phyloP scores from a whole-genome alignment of 2,329 filamentous ascomycete genomes.

The Fusarium miscanthi region DNA sequence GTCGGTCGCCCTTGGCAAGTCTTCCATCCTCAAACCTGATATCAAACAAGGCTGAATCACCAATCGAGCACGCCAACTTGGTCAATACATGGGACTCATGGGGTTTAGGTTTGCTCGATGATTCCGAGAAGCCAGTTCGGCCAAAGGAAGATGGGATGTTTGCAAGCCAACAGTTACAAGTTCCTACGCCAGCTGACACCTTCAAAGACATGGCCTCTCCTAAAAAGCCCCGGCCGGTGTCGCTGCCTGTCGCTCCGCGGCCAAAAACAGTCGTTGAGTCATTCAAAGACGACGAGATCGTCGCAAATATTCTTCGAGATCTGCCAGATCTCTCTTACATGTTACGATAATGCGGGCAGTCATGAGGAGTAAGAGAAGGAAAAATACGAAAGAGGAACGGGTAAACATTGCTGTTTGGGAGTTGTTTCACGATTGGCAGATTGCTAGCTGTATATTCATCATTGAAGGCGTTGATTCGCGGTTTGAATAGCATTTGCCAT shows the following conservation, averaged over 20 bases:
- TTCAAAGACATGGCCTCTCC: neutral
- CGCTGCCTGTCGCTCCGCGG: conserved; percentile 6
- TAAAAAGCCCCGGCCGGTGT: conserved; percentile 10
- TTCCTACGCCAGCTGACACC: conserved; percentile 6
- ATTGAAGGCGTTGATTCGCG: conserved; percentile 29
- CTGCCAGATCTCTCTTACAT: conserved; percentile 61
- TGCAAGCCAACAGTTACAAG: conserved; percentile 6
- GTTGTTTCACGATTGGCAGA: neutral
- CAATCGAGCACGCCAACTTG: conserved; percentile 21
- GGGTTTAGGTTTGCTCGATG: conserved; percentile 27
- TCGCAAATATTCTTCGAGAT: conserved; percentile 51
- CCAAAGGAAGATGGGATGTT: conserved; percentile 10
- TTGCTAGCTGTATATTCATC: conserved; percentile 26
- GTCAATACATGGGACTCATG: conserved; percentile 38
- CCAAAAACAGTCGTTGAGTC: conserved; percentile 7
- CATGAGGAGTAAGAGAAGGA: conserved; percentile 19
- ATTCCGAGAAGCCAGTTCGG: conserved; percentile 13
- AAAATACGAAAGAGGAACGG: neutral
- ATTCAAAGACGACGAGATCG: conserved; percentile 48
- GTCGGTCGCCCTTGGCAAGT: conserved; percentile 26
- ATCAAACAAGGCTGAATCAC: conserved; percentile 8
- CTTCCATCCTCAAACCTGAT: conserved; percentile 17
- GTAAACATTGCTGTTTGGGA: neutral
- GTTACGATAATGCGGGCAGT: conserved; percentile 49
- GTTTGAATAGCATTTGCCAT: conserved; percentile 15